Base-by-base conservation (phyloP, 2,329 filamentous ascomycete species). In the Nothophoma quercina region DNA sequence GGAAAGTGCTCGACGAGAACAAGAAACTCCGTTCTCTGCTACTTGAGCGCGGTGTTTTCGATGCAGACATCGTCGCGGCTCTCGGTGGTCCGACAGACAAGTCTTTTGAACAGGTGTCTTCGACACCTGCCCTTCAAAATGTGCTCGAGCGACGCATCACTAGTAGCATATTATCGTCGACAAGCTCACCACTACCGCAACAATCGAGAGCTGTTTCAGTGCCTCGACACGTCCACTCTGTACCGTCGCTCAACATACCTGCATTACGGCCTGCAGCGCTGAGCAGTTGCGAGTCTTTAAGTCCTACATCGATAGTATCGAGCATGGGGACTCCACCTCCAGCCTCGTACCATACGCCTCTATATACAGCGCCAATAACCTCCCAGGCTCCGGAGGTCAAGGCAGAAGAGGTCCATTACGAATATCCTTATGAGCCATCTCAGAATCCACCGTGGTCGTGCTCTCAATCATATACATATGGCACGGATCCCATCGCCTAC, bases 1-100 rank as follows among this genome's bases (percentile, higher is more conserved):
- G 87, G 49, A 83, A 77, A 47, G 89, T 91, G 2, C 81, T 85
- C 4, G 85, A 88, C 13, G 88, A 93, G 71, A 92, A 92, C 70
- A 81, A 77, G 52, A 82, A 82, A 45, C 77, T 92, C 49, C 80
- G 87, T 18, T 75, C 75, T 13, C 76, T 91, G 15, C 78, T 91
- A 26, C 76, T 78, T 43, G 74, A 80, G 34, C 77, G 83, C 59
- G 87, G 88, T 3, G 75, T 89, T 18, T 71, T 75, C 33, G 83
- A 87, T 53, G 75, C 79, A 7, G 81, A 83, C 34, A 81, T 89
- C 51, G 46, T 62, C 13, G 56, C 63, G 13, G 67, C 66, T 16
- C 60, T 73, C 25, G 65, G 64, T 7, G 58, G 59, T 7, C 38
- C 61, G 13, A 50, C 55, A 16, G 67, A 71, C 16, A 55, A 50